Conservation (phyloP, 192 early-diverging fungal genomes). For the Coemansia sp. region DNA sequence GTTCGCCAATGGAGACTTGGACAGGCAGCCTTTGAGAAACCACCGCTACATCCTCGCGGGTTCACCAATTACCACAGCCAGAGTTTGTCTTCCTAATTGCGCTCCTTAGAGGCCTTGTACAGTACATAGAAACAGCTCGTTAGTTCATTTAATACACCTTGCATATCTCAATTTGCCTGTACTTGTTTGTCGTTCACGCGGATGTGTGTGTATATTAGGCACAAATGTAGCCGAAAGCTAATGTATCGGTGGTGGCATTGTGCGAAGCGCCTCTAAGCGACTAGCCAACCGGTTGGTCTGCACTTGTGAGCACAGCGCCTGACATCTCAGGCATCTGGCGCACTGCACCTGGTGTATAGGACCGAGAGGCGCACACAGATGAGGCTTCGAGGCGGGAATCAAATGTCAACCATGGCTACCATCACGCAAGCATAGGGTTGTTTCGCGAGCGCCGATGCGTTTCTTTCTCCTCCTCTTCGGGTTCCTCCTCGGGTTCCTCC, state of each 20-base stretch:
- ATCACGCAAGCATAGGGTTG: conserved; percentile 43
- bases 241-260: neutral
- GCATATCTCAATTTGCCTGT: neutral
- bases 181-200: neutral
- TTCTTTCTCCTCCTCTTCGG: no score
- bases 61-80: neutral
- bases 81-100: neutral
- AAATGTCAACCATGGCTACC: neutral
- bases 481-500: conserved; percentile 18
- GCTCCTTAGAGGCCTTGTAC: neutral
- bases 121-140: neutral
- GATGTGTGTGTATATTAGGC: neutral
- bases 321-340: neutral
- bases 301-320: neutral
- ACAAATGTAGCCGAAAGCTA: neutral
- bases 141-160: neutral
- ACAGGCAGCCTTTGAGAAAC: conserved; percentile 48
- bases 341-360: neutral
- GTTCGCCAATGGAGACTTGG: conserved; percentile 44
- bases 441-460: no score
- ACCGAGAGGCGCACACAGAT: neutral
- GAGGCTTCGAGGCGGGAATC: neutral
- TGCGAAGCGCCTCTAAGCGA: neutral
- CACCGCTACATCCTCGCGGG: conserved; percentile 29
- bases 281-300: neutral